A percentile compares a stretch with the other conserved stretches of the same genome.
These are phyloP conservation scores for Ambrosia hybrid DNA, from an alignment of 140 eudicot genomes.

Conservation along the genomic window DNA sequence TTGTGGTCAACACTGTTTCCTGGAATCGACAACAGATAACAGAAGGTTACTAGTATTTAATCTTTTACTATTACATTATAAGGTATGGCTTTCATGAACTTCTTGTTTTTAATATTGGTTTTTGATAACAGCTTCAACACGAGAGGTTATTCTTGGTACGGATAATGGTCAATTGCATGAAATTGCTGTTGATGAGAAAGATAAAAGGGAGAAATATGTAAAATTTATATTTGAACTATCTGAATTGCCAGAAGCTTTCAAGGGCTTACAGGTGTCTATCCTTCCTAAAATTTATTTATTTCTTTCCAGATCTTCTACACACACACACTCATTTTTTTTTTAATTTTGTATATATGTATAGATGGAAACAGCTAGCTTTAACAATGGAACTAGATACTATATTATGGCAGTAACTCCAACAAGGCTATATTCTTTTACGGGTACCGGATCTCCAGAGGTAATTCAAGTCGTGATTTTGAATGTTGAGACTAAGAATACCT, in stretches of 20 bases:
- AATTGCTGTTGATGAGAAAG: constrained; percentile 88
- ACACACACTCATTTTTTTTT: neutral
- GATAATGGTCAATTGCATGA: constrained; percentile 88
- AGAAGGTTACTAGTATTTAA: constrained; percentile 60
- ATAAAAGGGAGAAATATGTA: constrained; percentile 89
- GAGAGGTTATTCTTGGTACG: constrained; percentile 92
- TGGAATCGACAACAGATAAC: constrained; percentile 94
- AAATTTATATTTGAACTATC: constrained; percentile 71
- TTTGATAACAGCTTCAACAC: constrained; percentile 65
- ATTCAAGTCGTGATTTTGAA: constrained; percentile 8
- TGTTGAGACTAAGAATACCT: neutral
- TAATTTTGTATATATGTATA: constrained; percentile 28
- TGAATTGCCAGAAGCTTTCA: constrained; percentile 87
- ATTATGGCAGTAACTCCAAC: constrained; percentile 98
- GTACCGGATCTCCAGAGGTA: constrained; percentile 79
- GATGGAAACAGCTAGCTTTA: constrained; percentile 90
- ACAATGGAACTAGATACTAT: constrained; percentile 73
- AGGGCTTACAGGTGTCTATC: constrained; percentile 69
- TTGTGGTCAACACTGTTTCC: constrained; percentile 85
- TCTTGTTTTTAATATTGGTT: neutral
- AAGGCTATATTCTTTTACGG: constrained; percentile 89
- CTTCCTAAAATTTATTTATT: neutral
- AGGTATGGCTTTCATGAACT: constrained; percentile 9
- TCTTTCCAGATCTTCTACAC: neutral
- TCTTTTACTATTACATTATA: neutral